phyloP scores from a whole-genome alignment of 176 grass and related monocot genomes.

The Alloteropsis semialata region DNA sequence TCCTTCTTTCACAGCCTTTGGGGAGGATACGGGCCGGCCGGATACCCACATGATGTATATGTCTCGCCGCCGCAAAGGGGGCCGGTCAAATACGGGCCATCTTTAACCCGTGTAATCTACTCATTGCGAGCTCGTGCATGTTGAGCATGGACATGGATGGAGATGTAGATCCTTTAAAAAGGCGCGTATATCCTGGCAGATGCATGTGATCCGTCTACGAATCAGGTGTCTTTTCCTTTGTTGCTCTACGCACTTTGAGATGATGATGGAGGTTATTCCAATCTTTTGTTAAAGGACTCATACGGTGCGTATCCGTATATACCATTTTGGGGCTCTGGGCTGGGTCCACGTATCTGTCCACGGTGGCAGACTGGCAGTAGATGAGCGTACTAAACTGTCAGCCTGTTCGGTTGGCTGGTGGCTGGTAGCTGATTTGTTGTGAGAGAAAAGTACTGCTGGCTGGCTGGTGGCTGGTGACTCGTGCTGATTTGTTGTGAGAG shows the following conservation, averaged over 20 bases:
- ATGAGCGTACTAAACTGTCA: no score
- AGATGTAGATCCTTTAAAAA: slow-evolving; percentile 31
- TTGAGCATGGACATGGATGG: not conserved
- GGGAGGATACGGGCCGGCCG: not conserved
- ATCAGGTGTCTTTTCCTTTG: slow-evolving; percentile 11
- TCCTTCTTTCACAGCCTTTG: slow-evolving; percentile 22
- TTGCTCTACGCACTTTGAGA: slow-evolving; percentile 33
- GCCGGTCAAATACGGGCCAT: slow-evolving; percentile 27
- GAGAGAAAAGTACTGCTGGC: no score
- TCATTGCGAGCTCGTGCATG: slow-evolving; percentile 33
- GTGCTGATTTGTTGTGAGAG: no score
- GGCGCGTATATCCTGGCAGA: slow-evolving; percentile 17
- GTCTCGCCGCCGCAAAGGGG: not conserved
- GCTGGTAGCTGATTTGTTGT: no score
- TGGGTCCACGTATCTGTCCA: not conserved
- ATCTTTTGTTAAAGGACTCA: slow-evolving; percentile 17
- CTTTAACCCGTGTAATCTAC: slow-evolving; percentile 31
- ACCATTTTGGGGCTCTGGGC: not conserved
- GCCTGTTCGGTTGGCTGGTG: no score
- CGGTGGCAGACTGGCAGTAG: not conserved
- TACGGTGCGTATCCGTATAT: not conserved
- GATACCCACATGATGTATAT: not conserved
- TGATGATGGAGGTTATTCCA: slow-evolving; percentile 17
- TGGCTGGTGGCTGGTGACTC: no score
- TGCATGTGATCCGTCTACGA: slow-evolving; percentile 32